Evolutionary conservation across 495 filamentous ascomycete genomes (phyloP).

Genomic region (Baudoinia panamericana): DNA sequence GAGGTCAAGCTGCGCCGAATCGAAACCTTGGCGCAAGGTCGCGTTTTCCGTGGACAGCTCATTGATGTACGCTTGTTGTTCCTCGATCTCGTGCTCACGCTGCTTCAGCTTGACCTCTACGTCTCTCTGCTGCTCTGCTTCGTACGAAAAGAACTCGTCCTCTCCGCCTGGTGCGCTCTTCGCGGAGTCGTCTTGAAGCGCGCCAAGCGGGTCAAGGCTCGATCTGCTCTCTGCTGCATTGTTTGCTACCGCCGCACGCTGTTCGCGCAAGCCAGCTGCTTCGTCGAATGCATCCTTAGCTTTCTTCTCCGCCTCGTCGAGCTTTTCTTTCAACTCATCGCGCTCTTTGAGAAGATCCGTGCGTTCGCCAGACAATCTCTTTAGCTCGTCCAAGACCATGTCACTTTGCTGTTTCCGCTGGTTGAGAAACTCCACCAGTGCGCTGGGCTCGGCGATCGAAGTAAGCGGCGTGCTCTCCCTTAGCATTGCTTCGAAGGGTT

Average conservation of each 20-base stretch:
- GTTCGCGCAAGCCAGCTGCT: constrained; percentile 15
- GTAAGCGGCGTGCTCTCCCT: constrained; percentile 84
- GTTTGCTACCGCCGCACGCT: constrained; percentile 12
- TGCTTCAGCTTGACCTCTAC: constrained; percentile 32
- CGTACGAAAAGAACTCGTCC: constrained; percentile 75
- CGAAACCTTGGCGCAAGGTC: constrained; percentile 6
- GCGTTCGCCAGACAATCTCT: constrained; percentile 66
- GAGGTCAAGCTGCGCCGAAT: constrained; percentile 10
- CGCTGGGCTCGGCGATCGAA: constrained; percentile 71
- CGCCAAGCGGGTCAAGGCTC: constrained; percentile 8
- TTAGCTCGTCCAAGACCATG: constrained; percentile 87
- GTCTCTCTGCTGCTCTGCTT: constrained; percentile 52
- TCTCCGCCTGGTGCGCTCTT: constrained; percentile 31
- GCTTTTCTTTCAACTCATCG: constrained; percentile 64
- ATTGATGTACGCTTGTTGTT: constrained; percentile 15
- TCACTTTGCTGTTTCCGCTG: constrained; percentile 74
- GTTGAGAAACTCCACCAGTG: constrained; percentile 85
- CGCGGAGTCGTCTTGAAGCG: not conserved
- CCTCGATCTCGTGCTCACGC: constrained; percentile 22
- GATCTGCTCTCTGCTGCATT: constrained; percentile 10
- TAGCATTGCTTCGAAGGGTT: constrained; percentile 80
- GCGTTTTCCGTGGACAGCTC: constrained; percentile 16
- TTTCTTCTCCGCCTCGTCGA: constrained; percentile 54
- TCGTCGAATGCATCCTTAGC: constrained; percentile 38
- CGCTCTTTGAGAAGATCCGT: constrained; percentile 64